Base-by-base conservation (phyloP, 345 rosid genomes). In the Salix koriyanagi region DNA sequence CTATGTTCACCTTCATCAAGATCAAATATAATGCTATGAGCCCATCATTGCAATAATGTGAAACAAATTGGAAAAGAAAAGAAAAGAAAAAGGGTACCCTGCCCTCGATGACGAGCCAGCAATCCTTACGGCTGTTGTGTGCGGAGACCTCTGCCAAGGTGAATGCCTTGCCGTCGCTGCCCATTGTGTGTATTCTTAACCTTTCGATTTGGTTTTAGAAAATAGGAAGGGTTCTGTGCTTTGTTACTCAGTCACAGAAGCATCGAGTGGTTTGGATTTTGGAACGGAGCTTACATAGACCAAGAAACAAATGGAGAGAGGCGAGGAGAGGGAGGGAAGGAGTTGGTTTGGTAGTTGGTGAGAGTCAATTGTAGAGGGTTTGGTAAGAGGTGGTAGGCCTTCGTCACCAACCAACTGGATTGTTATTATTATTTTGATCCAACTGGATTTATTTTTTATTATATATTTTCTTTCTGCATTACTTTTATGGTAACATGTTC, bases 61-160 rank as follows among this genome's bases (percentile, higher is more conserved):
- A 46, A 32, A 4, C 15, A 26, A 23, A 7, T 4, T 11, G 23
- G 61, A 50, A 37, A 64, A 56, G 41, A 18, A 46, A 26, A 61
- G 65, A 61, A 61, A 12, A 67, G 28, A 61, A 61, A 12, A 67
- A 28, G 6, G 16, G 23, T 84, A 95, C 97, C 97, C 91, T 93
- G 82, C 94, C 97, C 14, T 90, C 86, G 76, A 95, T 90, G 82
- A 91, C 84, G 75, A 95, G 94, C 99, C 97, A 95, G 64, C 97
- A 95, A 65, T 93, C 98, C 74, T 91, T 75, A 65, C 73, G 50
- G 80, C 25, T 72, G 82, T 85, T 90, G 89, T 95, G 94, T 71
- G 88, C 75, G 65, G 98, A 87, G 58, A 93, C 98, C 82, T 95
- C 89, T 4, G 89, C 79, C 84, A 95, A 84, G 82, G 91, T 84